Percentiles rank a stretch among this genome's conserved stretches.
phyloP scores from a whole-genome alignment of 1,284 basidiomycete genomes.

The Somion occarium region DNA sequence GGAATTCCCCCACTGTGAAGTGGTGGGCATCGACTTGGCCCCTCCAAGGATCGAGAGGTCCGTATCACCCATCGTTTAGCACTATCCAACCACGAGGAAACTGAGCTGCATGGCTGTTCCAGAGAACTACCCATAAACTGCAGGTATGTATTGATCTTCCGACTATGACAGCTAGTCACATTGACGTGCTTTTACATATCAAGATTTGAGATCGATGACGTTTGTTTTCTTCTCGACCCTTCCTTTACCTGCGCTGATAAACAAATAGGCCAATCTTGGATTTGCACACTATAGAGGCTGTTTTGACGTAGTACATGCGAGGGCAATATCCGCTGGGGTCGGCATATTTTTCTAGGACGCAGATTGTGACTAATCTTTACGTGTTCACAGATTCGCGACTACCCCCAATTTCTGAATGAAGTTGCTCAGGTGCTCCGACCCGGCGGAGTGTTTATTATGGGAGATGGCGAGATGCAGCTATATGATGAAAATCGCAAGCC shows the following conservation, averaged over 20 bases:
- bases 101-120: background rate
- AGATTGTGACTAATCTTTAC: background rate
- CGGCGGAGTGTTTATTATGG: conserved; percentile 27
- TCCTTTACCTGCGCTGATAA: conserved; percentile 7
- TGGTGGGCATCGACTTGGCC: conserved; percentile 30
- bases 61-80: conserved; percentile 3
- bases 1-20: conserved; percentile 30
- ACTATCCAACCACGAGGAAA: background rate
- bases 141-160: conserved; percentile 20
- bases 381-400: conserved; percentile 27
- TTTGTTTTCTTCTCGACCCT: conserved; percentile 9
- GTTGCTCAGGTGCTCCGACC: conserved; percentile 26
- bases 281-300: conserved; percentile 26
- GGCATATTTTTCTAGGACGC: conserved; percentile 7
- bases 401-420: conserved; percentile 25
- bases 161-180: background rate
- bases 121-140: conserved; percentile 29
- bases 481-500: conserved; percentile 28
- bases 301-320: conserved; percentile 30
- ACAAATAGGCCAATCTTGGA: conserved; percentile 28
- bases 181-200: conserved; percentile 1
- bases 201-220: conserved; percentile 33
- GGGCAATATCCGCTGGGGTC: conserved; percentile 26
- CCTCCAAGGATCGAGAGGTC: conserved; percentile 26
- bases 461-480: conserved; percentile 32